These are phyloP conservation scores for Pichia nanzhaoensis DNA, from an alignment of 805 yeast genomes.

Conservation along the genomic window DNA sequence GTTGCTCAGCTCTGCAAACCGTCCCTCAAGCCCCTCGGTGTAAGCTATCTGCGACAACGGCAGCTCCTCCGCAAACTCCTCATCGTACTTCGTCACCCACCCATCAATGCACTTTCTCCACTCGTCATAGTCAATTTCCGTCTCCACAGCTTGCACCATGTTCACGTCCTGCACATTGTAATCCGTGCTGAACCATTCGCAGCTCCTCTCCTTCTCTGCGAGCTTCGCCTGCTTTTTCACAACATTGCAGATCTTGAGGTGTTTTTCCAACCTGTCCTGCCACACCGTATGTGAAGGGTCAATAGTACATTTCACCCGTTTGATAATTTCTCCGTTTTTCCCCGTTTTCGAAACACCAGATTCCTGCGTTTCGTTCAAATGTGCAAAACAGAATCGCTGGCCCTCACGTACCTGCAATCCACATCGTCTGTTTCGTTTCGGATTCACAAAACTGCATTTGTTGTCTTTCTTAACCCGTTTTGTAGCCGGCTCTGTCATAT, in stretches of 20 bases:
- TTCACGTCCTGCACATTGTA: slow-evolving; percentile 33
- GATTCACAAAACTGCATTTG: slow-evolving; percentile 43
- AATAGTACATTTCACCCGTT: slow-evolving; percentile 65
- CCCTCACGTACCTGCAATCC: slow-evolving; percentile 50
- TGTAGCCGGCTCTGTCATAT: not conserved
- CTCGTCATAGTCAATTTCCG: slow-evolving; percentile 17
- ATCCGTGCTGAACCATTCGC: slow-evolving; percentile 43
- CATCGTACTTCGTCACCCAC: slow-evolving; percentile 13
- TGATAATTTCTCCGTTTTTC: slow-evolving; percentile 25
- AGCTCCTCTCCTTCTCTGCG: slow-evolving; percentile 25
- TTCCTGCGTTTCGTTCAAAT: slow-evolving; percentile 24
- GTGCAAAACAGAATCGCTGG: slow-evolving; percentile 57
- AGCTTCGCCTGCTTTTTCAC: slow-evolving; percentile 28
- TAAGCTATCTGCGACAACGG: slow-evolving; percentile 19
- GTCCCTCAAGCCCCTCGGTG: slow-evolving; percentile 31
- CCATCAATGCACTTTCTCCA: slow-evolving; percentile 19
- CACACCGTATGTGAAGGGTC: slow-evolving; percentile 73
- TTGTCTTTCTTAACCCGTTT: not conserved
- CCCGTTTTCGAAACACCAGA: slow-evolving; percentile 14
- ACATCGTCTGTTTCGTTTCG: slow-evolving; percentile 50
- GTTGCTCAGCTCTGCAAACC: slow-evolving; percentile 46
- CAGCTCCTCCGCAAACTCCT: slow-evolving; percentile 9
- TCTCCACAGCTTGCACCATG: not conserved
- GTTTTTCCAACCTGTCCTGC: slow-evolving; percentile 48
- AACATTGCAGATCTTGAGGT: slow-evolving; percentile 56